These are phyloP conservation scores for Gossypium schwendimanii DNA, from an alignment of 441 rosid species.

Conservation along the genomic window DNA sequence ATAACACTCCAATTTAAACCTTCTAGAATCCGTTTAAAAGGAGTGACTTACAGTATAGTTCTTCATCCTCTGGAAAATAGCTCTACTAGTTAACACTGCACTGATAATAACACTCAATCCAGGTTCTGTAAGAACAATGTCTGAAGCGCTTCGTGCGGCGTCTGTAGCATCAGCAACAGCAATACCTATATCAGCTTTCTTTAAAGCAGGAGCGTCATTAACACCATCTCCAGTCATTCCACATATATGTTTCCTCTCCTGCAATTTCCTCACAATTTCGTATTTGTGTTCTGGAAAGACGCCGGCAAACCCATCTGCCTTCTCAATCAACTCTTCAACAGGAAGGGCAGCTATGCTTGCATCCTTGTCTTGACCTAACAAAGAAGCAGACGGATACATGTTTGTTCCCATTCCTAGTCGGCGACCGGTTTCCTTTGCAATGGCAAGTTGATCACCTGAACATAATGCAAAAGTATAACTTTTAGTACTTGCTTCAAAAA, in stretches of 20 bases:
- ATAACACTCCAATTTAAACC: not conserved
- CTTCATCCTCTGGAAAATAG: slow-evolving; percentile 26
- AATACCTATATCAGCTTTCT: slow-evolving; percentile 58
- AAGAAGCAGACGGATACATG: slow-evolving; percentile 92
- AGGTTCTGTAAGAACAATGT: slow-evolving; percentile 52
- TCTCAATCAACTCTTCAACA: slow-evolving; percentile 48
- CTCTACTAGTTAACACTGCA: slow-evolving; percentile 19
- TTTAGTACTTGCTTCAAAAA: not conserved
- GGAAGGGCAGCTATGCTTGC: slow-evolving; percentile 72
- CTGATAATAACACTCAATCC: slow-evolving; percentile 28
- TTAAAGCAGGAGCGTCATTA: slow-evolving; percentile 53
- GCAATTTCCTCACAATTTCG: slow-evolving; percentile 48
- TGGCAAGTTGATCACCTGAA: slow-evolving; percentile 87
- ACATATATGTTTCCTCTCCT: slow-evolving; percentile 38
- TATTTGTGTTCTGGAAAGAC: slow-evolving; percentile 48
- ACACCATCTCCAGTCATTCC: slow-evolving; percentile 63
- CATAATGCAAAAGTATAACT: not conserved
- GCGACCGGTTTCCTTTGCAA: slow-evolving; percentile 94
- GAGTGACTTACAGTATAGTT: slow-evolving; percentile 15
- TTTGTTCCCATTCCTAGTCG: slow-evolving; percentile 99
- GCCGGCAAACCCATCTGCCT: slow-evolving; percentile 38
- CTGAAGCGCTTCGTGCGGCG: slow-evolving; percentile 53
- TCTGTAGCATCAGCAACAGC: slow-evolving; percentile 55
- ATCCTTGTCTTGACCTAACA: slow-evolving; percentile 78
- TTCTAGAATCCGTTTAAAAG: not conserved